Evolutionary conservation across 2,329 filamentous ascomycete species (phyloP).

Genomic region (Monilinia aucupariae): DNA sequence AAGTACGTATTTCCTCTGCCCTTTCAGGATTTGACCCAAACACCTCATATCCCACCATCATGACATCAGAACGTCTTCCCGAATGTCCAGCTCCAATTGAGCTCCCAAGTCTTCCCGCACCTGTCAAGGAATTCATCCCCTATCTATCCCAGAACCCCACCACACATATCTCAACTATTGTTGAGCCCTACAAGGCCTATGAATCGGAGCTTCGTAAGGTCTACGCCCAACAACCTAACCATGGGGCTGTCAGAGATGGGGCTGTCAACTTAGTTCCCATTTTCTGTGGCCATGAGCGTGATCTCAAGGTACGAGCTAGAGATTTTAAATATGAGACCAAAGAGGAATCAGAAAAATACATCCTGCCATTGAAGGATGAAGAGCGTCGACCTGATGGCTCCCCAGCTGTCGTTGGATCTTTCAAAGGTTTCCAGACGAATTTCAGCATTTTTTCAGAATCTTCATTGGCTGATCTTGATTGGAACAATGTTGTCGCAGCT

Average conservation of each 20-base stretch:
- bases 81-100: slow-evolving; percentile 19
- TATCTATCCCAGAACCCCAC: slow-evolving; percentile 53
- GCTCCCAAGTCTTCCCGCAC: slow-evolving; percentile 27
- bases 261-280: slow-evolving; percentile 61
- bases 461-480: slow-evolving; percentile 68
- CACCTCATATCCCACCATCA: neutral
- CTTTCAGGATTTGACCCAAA: neutral
- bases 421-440: slow-evolving; percentile 71
- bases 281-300: slow-evolving; percentile 51
- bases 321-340: slow-evolving; percentile 52
- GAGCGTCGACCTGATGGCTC: slow-evolving; percentile 58
- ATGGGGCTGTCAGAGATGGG: slow-evolving; percentile 51
- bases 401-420: slow-evolving; percentile 59
- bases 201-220: slow-evolving; percentile 61
- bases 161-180: slow-evolving; percentile 50
- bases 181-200: slow-evolving; percentile 62
- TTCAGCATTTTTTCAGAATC: slow-evolving; percentile 79
- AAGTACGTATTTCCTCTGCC: neutral
- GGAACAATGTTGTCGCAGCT: slow-evolving; percentile 75
- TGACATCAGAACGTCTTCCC: slow-evolving; percentile 4
- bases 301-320: slow-evolving; percentile 59
- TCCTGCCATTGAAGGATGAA: slow-evolving; percentile 60
- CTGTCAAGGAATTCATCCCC: slow-evolving; percentile 33
- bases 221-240: slow-evolving; percentile 62
- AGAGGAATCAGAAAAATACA: slow-evolving; percentile 58